Base-by-base conservation (phyloP, 1,139 yeast species). In the Lodderomyces oxycetoniae region DNA sequence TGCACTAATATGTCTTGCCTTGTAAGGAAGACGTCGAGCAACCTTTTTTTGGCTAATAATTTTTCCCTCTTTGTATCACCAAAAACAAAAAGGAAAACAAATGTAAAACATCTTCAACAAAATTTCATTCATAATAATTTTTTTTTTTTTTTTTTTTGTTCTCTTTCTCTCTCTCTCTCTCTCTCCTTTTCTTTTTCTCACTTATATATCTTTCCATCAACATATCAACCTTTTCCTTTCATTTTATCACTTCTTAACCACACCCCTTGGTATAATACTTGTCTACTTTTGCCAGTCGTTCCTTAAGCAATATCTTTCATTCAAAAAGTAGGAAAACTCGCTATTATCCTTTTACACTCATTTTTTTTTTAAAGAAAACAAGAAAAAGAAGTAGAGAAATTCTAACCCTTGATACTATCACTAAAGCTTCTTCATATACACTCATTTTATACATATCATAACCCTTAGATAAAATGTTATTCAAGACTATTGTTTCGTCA, bases 391-490 rank as follows among this genome's bases (percentile, higher is more conserved):
- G 21, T 7, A 28, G 15, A 12, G 5, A 32, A 10, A 15, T 8
- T 16, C 12, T 15, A 25, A 11, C 11, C 11, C 13, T 12, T 28
- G 8, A 9, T n/a, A 9, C 23, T 8, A 8, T 20, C 31, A 25
- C 17, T 20, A 4, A 13, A 15, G 15, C 11, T 16, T 25, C 6
- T n/a, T 6, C 11, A 9, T 13, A 23, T 6, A 24, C 28, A 19
- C 15, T 16, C 28, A 22, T 22, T 30, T 21, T 14, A 30, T 9
- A 8, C 15, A 29, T 13, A 26, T 17, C 31, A 11, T 10, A n/a
- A 9, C 23, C 23, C n/a, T 20, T 20, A 20, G 8, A 20, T n/a
- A 32, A 12, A 13, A 76, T 76, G 82, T 64, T 74, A 56, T 71
- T 74, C 55, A 67, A 65, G 45, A 61, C 67, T 40, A 40, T 65